Evolutionary conservation across 805 yeast species (phyloP), one percentile per base, ranked within the genome.

Genomic region (Metahyphopichia silvanorum): DNA sequence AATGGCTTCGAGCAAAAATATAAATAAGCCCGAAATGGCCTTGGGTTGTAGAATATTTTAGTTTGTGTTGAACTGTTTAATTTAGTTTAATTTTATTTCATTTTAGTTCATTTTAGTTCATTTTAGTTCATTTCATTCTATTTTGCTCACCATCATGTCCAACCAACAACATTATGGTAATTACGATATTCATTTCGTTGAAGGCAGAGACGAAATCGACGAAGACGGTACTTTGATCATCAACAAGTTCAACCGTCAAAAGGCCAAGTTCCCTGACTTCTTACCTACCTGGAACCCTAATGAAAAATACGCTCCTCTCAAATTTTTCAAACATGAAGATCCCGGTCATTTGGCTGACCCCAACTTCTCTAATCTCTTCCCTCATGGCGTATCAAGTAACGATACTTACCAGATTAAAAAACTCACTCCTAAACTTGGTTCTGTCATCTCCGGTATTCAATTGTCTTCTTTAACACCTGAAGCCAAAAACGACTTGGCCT

Each of bases 281-380:
- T 65, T 79, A 29, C 87, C 87, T 11, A 71, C 83, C 2, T 80
- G 83, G 83, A 76, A 79, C 49, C 79, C 79, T n/a, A 60, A 51
- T 14, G 71, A 76, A 46, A 71, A 72, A 44, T 69, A 56, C 47
- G 69, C 65, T 11, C 73, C 79, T 11, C 63, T 73, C 43, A 67
- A 70, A 43, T 74, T 74, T 35, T 78, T 76, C 59, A 76, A 74
- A 48, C 72, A 64, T 48, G 55, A 55, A 20, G 89, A 82, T 46
- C 77, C 80, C n/a, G 88, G 82, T n/a, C 54, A 63, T 18, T 63
- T 71, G 34, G 88, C 82, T n/a, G 82, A 81, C 49, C 73, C 77
- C n/a, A 40, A 55, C 2, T 67, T 76, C 33, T 65, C 69, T 16
- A 71, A 68, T 44, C 63, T 82, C 35, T 71, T 79, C 43, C 74